Evolutionary conservation across 352 stramenopile species (phyloP).

Genomic region (Globisporangium parvum): DNA sequence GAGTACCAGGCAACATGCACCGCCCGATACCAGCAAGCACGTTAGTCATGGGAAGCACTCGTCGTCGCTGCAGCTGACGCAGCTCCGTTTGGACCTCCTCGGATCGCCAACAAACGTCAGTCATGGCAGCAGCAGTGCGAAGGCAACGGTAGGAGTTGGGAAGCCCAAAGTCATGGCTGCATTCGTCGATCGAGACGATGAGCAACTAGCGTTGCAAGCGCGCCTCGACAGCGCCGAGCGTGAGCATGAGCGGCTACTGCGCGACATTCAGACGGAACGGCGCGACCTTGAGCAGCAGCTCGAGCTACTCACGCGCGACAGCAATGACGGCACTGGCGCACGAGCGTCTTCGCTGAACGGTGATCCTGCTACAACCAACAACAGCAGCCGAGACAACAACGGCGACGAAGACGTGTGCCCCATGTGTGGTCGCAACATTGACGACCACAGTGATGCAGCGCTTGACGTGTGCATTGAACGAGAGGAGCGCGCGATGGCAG

Average conservation of each 20-base stretch:
- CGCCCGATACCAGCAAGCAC: neutral
- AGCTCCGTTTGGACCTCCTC: neutral
- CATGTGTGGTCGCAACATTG: conserved; percentile 15
- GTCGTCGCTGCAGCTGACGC: neutral
- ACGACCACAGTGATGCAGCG: conserved; percentile 14
- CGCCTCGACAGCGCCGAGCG: conserved; percentile 5
- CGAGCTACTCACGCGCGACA: conserved; percentile 5
- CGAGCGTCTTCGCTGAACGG: neutral
- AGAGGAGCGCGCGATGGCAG: conserved; percentile 10
- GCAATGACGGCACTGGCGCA: neutral
- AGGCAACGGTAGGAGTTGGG: neutral
- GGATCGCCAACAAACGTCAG: neutral
- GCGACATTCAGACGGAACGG: conserved; percentile 12
- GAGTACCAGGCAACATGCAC: neutral
- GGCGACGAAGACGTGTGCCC: conserved; percentile 8
- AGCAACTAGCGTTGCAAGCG: conserved; percentile 1
- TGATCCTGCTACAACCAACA: neutral
- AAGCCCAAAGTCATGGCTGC: neutral
- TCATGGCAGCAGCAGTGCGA: neutral
- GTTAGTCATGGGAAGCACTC: neutral
- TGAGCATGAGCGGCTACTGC: conserved; percentile 13
- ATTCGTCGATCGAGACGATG: neutral
- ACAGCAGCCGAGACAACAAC: conserved; percentile 1
- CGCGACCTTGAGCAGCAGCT: conserved; percentile 13
- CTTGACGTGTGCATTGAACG: conserved; percentile 15